Evolutionary conservation across 345 rosid species (phyloP).

Genomic region (Eucalyptus guilfoylei): DNA sequence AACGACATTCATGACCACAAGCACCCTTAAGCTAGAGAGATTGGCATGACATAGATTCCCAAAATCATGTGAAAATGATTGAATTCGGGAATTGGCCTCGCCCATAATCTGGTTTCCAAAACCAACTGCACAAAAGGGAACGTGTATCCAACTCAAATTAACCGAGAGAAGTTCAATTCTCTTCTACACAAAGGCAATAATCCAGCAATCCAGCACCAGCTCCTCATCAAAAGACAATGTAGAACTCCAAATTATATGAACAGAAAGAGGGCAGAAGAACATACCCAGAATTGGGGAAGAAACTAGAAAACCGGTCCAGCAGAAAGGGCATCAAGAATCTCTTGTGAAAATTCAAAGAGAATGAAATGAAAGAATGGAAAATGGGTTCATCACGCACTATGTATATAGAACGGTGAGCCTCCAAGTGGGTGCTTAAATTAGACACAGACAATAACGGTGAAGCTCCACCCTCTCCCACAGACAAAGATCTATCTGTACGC

Average conservation of each 20-base stretch:
- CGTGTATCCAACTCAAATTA: not conserved
- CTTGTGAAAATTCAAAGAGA: not conserved
- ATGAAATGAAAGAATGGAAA: not conserved
- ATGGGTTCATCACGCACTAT: not conserved
- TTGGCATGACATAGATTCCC: not conserved
- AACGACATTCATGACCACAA: not conserved
- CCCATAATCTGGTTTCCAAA: not conserved
- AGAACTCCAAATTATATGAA: not conserved
- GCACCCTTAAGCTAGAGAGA: not conserved
- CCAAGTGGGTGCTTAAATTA: not conserved
- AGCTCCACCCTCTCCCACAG: not conserved
- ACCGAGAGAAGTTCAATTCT: not conserved
- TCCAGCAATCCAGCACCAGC: not conserved
- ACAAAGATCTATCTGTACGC: not conserved
- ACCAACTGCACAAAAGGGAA: not conserved
- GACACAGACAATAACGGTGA: not conserved
- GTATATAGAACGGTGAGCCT: not conserved
- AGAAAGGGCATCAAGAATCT: not conserved
- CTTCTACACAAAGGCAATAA: not conserved
- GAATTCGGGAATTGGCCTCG: not conserved
- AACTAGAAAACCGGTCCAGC: not conserved
- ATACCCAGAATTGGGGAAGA: not conserved
- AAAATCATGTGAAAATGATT: not conserved
- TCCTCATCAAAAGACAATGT: not conserved
- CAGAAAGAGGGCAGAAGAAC: not conserved